These are phyloP conservation scores for Phialophora verrucosa DNA, from an alignment of 2,329 filamentous ascomycete species.

Conservation along the genomic window DNA sequence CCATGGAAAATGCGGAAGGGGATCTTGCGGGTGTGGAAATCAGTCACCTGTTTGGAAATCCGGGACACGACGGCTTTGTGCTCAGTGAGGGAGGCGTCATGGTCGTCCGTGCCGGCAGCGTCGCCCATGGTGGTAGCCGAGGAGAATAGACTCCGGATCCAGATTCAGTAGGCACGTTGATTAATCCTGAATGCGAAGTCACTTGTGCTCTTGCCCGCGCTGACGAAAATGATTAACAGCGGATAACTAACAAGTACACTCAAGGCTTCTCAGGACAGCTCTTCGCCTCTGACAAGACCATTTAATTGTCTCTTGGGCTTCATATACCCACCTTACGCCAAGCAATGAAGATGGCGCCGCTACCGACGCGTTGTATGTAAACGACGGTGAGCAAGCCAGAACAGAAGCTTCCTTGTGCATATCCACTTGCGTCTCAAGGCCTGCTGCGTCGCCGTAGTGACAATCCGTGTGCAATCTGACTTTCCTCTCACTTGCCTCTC, in stretches of 20 bases:
- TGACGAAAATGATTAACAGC: neutral
- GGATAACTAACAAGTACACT: neutral
- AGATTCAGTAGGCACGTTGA: neutral
- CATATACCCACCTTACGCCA: neutral
- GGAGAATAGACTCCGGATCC: neutral
- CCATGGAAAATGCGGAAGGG: slow-evolving; percentile 65
- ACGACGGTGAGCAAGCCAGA: neutral
- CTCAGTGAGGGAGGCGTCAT: slow-evolving; percentile 3
- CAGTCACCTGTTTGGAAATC: slow-evolving; percentile 26
- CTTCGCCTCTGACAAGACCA: neutral
- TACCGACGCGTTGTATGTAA: neutral
- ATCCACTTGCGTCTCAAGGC: neutral
- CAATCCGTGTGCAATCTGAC: neutral
- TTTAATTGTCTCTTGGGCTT: neutral
- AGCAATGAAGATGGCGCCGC: neutral
- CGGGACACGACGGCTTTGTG: slow-evolving; percentile 22
- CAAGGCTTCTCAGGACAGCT: neutral
- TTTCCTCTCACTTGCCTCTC: neutral
- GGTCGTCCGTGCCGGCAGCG: neutral
- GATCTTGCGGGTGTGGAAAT: slow-evolving; percentile 40
- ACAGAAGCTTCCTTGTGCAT: neutral
- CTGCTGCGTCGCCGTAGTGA: neutral
- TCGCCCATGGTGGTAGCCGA: slow-evolving; percentile 3
- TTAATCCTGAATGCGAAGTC: neutral
- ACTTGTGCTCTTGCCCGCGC: neutral